Evolutionary conservation across 495 filamentous ascomycete genomes (phyloP).

Genomic region (Lepraria neglecta): DNA sequence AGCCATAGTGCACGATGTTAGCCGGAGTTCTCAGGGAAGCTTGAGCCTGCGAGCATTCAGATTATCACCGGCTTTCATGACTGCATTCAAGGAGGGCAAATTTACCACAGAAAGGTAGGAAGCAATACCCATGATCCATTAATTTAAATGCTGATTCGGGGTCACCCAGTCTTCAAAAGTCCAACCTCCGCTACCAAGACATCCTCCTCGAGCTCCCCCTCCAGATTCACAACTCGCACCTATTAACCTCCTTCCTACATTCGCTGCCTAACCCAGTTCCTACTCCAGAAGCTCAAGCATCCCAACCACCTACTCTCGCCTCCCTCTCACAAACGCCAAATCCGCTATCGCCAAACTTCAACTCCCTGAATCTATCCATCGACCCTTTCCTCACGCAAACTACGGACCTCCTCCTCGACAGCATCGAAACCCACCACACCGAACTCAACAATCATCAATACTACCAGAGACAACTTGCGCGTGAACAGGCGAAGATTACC

Average conservation of each 20-base stretch:
- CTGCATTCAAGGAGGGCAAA: slow-evolving; percentile 90
- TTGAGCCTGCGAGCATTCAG: slow-evolving; percentile 86
- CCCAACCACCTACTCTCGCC: slow-evolving; percentile 38
- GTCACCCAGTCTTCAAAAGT: slow-evolving; percentile 70
- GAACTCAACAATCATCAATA: slow-evolving; percentile 99
- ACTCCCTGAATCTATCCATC: slow-evolving; percentile 77
- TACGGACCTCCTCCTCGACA: slow-evolving; percentile 88
- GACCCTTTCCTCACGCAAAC: slow-evolving; percentile 99
- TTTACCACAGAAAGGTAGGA: slow-evolving; percentile 89
- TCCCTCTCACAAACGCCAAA: slow-evolving; percentile 33
- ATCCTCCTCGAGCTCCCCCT: slow-evolving; percentile 91
- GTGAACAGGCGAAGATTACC: slow-evolving; percentile 93
- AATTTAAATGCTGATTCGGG: slow-evolving; percentile 31
- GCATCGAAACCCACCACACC: slow-evolving; percentile 94
- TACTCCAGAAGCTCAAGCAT: slow-evolving; percentile 38
- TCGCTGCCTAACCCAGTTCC: slow-evolving; percentile 63
- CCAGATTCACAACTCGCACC: slow-evolving; percentile 90
- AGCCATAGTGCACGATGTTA: slow-evolving; percentile 91
- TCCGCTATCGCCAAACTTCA: slow-evolving; percentile 76
- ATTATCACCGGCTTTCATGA: slow-evolving; percentile 82
- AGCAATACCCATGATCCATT: neutral
- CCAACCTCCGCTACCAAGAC: slow-evolving; percentile 86
- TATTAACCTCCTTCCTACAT: slow-evolving; percentile 90
- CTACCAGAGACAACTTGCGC: slow-evolving; percentile 89
- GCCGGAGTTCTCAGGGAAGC: slow-evolving; percentile 84